Percentiles rank a stretch among this genome's conserved stretches.
phyloP scores from a whole-genome alignment of 2,329 filamentous ascomycete genomes.

The Aspergillus spinulosporus region DNA sequence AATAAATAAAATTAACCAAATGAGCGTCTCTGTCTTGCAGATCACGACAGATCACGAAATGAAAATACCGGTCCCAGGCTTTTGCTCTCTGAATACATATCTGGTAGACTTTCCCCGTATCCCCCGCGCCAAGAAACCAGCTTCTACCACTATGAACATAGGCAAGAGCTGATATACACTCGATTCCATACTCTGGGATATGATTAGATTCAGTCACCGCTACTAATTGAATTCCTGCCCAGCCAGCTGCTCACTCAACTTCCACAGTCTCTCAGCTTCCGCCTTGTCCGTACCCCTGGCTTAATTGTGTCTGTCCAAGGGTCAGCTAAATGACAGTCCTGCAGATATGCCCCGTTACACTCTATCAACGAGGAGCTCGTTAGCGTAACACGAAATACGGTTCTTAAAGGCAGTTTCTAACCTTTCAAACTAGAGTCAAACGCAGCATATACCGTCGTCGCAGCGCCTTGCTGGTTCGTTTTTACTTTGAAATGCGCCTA shows the following conservation, averaged over 20 bases:
- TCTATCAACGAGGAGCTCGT: conserved; percentile 4
- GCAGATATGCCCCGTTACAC: conserved; percentile 41
- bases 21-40: too few species aligned
- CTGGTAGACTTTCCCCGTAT: too few species aligned
- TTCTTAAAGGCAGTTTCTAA: conserved; percentile 6
- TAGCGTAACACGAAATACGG: conserved; percentile 5
- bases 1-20: too few species aligned
- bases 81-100: too few species aligned
- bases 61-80: too few species aligned
- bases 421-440: conserved; percentile 30
- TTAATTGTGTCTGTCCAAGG: conserved; percentile 37
- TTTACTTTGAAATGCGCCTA: conserved; percentile 24
- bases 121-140: too few species aligned
- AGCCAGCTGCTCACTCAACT: conserved; percentile 48
- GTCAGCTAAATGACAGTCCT: conserved; percentile 43
- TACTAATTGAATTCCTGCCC: conserved; percentile 37
- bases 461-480: conserved; percentile 29
- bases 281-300: conserved; percentile 25
- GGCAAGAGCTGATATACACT: background rate
- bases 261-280: conserved; percentile 48
- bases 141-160: too few species aligned
- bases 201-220: background rate
- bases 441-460: conserved; percentile 37
- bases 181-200: background rate
- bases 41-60: too few species aligned